These are phyloP conservation scores for Schwanniomyces polymorphus DNA, from an alignment of 805 yeast genomes.

Conservation along the genomic window DNA sequence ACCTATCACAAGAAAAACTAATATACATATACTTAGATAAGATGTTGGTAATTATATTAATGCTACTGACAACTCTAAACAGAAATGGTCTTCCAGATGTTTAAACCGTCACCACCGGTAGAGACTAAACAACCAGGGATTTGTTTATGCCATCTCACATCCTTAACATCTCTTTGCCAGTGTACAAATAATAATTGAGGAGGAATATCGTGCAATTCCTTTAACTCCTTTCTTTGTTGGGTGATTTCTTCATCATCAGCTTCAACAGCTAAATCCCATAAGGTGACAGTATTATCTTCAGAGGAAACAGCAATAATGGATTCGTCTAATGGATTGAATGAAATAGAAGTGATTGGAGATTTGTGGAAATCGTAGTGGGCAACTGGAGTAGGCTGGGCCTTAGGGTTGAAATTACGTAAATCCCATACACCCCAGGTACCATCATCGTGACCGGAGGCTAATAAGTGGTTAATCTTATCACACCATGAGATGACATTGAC, in stretches of 20 bases:
- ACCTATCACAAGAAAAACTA: slow-evolving; percentile 1
- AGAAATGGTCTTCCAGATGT: slow-evolving; percentile 94
- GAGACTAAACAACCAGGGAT: slow-evolving; percentile 94
- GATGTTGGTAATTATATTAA: not conserved
- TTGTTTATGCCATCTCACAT: slow-evolving; percentile 96
- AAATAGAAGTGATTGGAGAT: slow-evolving; percentile 87
- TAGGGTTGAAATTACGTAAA: slow-evolving; percentile 73
- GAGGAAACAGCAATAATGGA: slow-evolving; percentile 94
- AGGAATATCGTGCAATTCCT: slow-evolving; percentile 86
- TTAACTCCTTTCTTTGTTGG: slow-evolving; percentile 74
- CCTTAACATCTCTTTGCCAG: slow-evolving; percentile 98
- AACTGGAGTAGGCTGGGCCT: slow-evolving; percentile 68
- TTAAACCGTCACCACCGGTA: slow-evolving; percentile 94
- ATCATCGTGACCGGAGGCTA: slow-evolving; percentile 96
- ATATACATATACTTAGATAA: slow-evolving; percentile 1
- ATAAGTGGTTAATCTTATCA: slow-evolving; percentile 75
- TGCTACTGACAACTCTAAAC: slow-evolving; percentile 44
- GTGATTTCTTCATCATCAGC: slow-evolving; percentile 97
- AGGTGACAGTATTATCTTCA: slow-evolving; percentile 93
- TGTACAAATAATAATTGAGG: slow-evolving; percentile 95
- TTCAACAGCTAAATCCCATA: slow-evolving; percentile 98
- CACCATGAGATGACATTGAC: slow-evolving; percentile 97
- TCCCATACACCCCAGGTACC: slow-evolving; percentile 99
- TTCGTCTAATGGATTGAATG: slow-evolving; percentile 94
- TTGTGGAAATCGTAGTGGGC: slow-evolving; percentile 96